These are phyloP conservation scores for Gnaphalium uliginosum DNA, from an alignment of 129 eudicot genomes.

Conservation along the genomic window DNA sequence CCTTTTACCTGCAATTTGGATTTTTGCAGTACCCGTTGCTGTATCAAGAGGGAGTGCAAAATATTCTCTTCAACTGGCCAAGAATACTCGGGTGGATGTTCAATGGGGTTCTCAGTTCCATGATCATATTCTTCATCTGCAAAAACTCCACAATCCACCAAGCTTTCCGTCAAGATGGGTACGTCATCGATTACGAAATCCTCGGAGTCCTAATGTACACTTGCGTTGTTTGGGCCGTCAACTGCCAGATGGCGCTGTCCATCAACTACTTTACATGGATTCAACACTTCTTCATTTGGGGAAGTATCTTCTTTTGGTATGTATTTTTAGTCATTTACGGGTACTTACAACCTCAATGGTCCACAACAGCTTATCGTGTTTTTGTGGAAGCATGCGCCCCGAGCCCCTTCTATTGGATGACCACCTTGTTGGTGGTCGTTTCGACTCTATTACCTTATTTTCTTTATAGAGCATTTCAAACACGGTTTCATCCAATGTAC, in stretches of 20 bases:
- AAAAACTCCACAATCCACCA: slow-evolving; percentile 52
- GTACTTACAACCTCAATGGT: slow-evolving; percentile 45
- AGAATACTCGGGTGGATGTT: slow-evolving; percentile 94
- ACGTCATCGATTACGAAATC: slow-evolving; percentile 59
- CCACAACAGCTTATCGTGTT: slow-evolving; percentile 77
- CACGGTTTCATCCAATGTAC: slow-evolving; percentile 76
- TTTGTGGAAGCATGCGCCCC: slow-evolving; percentile 88
- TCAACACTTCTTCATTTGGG: slow-evolving; percentile 96
- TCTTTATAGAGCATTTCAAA: slow-evolving; percentile 68
- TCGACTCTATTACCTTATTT: slow-evolving; percentile 67
- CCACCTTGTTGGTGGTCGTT: slow-evolving; percentile 59
- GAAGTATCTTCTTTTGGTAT: slow-evolving; percentile 81
- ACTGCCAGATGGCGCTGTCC: slow-evolving; percentile 94
- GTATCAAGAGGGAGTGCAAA: slow-evolving; percentile 78
- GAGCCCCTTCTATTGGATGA: slow-evolving; percentile 79
- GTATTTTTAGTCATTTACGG: slow-evolving; percentile 70
- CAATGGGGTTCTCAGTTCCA: slow-evolving; percentile 72
- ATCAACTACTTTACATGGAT: slow-evolving; percentile 98
- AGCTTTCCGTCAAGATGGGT: slow-evolving; percentile 83
- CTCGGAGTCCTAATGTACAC: slow-evolving; percentile 83
- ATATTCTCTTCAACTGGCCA: slow-evolving; percentile 92
- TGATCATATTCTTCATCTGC: slow-evolving; percentile 80
- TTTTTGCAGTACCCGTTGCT: slow-evolving; percentile 64
- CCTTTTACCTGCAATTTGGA: not conserved
- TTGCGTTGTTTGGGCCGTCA: slow-evolving; percentile 91